Evolutionary conservation across 345 rosid genomes (phyloP), one percentile per base, ranked within the genome.

Genomic region (Turnera subulata): DNA sequence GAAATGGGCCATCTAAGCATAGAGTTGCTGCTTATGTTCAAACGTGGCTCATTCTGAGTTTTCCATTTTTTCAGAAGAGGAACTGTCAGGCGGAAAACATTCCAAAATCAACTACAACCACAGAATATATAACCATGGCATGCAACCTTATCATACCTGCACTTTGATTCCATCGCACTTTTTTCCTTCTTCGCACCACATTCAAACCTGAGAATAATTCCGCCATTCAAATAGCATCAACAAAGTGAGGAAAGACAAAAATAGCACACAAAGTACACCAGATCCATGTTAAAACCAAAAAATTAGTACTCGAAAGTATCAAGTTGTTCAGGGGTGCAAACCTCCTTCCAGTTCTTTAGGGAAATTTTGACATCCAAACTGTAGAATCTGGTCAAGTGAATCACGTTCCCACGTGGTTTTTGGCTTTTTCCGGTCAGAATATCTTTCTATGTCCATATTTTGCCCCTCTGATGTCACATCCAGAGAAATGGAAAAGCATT

Each of bases 281-380:
- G 12, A 11, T 15, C 45, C 13, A 40, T 40, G 11, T 15, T 15
- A 40, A 2, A 40, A 4, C 3, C 6, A 11, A 40, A 12, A 40
- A 11, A 40, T 15, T 10, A 40, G 15, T 40, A 40, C 39, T 20
- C 22, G 6, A 24, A 6, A n/a, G 1, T 35, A 13, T 11, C 6
- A 37, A 25, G 29, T 49, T n/a, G n/a, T 19, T 56, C 38, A 18
- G 50, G 39, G 39, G 23, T 38, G 29, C 61, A 16, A 58, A 80
- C 87, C 87, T 82, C 68, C 66, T 68, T 81, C 35, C 53, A 78
- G 57, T 64, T 79, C 83, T 65, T 52, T 63, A 47, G 87, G 87
- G 68, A 82, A 84, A 74, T 82, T 76, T 48, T 61, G 40, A 59
- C 71, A 33, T 19, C 43, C 44, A 22, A 74, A 59, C 59, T 59